A percentile compares a stretch with the other conserved stretches of the same genome.
These are phyloP conservation scores for Bipolaris victoriae DNA, from an alignment of 2,329 filamentous ascomycete genomes.

Conservation along the genomic window DNA sequence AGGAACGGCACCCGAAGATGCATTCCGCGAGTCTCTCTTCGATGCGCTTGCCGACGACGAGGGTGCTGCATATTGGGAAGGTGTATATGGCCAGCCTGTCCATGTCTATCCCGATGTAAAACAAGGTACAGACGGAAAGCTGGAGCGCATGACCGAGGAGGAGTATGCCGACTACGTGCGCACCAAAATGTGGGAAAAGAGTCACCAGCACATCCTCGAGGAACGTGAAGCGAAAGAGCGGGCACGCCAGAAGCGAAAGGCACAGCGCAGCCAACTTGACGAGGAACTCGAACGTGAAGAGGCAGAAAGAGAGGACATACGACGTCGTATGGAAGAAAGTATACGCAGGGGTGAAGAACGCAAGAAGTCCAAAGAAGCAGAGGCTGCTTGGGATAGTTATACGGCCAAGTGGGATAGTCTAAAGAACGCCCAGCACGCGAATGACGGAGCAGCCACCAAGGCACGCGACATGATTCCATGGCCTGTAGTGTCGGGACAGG, in stretches of 20 bases:
- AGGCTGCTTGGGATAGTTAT: slow-evolving; percentile 70
- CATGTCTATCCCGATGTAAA: slow-evolving; percentile 72
- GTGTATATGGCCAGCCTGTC: slow-evolving; percentile 94
- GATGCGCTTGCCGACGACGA: slow-evolving; percentile 97
- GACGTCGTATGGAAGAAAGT: slow-evolving; percentile 71
- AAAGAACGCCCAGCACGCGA: slow-evolving; percentile 24
- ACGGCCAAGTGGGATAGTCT: slow-evolving; percentile 65
- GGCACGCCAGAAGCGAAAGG: slow-evolving; percentile 55
- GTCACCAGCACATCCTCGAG: slow-evolving; percentile 80
- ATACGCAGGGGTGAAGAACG: slow-evolving; percentile 71
- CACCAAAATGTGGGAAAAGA: slow-evolving; percentile 93
- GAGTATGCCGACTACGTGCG: slow-evolving; percentile 89
- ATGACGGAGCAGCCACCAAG: slow-evolving; percentile 22
- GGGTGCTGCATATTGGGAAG: slow-evolving; percentile 92
- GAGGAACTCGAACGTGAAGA: slow-evolving; percentile 52
- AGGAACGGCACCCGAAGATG: slow-evolving; percentile 64
- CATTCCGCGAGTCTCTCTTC: slow-evolving; percentile 93
- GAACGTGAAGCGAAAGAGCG: slow-evolving; percentile 69
- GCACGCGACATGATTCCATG: slow-evolving; percentile 63
- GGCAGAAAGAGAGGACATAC: slow-evolving; percentile 56
- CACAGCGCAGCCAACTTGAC: slow-evolving; percentile 44
- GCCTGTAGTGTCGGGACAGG: slow-evolving; percentile 71
- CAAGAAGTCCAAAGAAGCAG: slow-evolving; percentile 61
- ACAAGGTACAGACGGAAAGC: slow-evolving; percentile 60
- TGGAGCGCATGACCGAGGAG: slow-evolving; percentile 90